Evolutionary conservation across 2,329 filamentous ascomycete genomes (phyloP).

Genomic region (Colletotrichum destructivum): DNA sequence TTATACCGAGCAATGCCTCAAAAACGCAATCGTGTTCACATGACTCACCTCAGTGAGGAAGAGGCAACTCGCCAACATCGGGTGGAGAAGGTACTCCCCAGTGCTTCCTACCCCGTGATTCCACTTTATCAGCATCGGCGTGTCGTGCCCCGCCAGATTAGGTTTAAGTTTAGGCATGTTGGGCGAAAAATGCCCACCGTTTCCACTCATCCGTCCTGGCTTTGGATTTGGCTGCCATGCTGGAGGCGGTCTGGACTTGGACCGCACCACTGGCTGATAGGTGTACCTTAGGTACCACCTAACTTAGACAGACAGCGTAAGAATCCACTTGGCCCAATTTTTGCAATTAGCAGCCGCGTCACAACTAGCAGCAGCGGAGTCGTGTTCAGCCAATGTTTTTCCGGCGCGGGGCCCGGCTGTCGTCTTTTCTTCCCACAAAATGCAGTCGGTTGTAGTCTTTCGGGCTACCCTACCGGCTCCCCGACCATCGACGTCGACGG

Average conservation of each 20-base stretch:
- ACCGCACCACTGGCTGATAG: background rate
- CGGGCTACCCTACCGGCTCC: background rate
- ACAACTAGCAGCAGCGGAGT: background rate
- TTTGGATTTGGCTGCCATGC: background rate
- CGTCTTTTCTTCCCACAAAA: background rate
- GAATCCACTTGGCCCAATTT: background rate
- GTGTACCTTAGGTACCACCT: no score
- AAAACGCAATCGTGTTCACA: background rate
- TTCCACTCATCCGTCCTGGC: background rate
- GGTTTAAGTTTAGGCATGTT: slow-evolving; percentile 40
- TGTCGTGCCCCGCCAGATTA: slow-evolving; percentile 37
- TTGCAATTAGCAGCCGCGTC: background rate
- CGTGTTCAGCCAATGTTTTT: background rate
- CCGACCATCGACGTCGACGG: no score
- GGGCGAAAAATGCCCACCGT: background rate
- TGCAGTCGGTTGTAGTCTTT: background rate
- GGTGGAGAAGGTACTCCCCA: background rate
- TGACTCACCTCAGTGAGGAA: background rate
- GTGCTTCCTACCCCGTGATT: slow-evolving; percentile 24
- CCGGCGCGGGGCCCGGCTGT: background rate
- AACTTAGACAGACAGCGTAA: background rate
- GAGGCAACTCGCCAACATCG: background rate
- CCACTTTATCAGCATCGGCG: background rate
- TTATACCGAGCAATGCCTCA: background rate
- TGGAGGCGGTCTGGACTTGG: background rate